Percentiles rank a stretch among this genome's conserved stretches.
These are phyloP conservation scores for Termitomyces titanicus DNA, from an alignment of 768 basidiomycete species.

Conservation along the genomic window DNA sequence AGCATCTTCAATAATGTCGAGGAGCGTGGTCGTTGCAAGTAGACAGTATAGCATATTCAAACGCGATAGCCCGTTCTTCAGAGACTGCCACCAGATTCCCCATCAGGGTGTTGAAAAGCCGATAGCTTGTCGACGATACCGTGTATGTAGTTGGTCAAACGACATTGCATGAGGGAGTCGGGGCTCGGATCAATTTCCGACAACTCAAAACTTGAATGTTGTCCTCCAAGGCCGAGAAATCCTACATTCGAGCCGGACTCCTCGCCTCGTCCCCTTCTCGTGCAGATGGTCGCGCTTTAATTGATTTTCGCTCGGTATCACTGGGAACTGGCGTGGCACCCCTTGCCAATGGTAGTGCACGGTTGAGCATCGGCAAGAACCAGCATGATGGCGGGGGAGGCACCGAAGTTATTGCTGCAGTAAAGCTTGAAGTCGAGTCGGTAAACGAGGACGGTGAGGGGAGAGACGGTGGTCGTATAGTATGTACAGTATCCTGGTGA, in stretches of 20 bases:
- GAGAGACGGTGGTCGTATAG: slow-evolving; percentile 57
- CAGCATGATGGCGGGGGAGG: slow-evolving; percentile 54
- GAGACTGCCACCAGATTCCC: too few relatives aligned
- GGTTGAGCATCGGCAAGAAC: slow-evolving; percentile 63
- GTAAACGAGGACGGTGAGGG: slow-evolving; percentile 37
- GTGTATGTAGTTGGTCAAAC: too few relatives aligned
- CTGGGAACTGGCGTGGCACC: slow-evolving; percentile 79
- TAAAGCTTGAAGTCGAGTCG: slow-evolving; percentile 76
- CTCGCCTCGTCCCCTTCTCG: slow-evolving; percentile 59
- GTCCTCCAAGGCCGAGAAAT: slow-evolving; percentile 76
- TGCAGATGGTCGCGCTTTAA: slow-evolving; percentile 67
- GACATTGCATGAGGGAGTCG: too few relatives aligned
- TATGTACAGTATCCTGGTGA: slow-evolving; percentile 75
- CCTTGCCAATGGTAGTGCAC: slow-evolving; percentile 82
- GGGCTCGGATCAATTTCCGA: too few relatives aligned
- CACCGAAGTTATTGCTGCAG: slow-evolving; percentile 76
- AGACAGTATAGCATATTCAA: too few relatives aligned
- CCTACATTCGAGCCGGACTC: slow-evolving; percentile 70
- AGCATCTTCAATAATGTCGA: too few relatives aligned
- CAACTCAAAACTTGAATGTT: slow-evolving; percentile 22
- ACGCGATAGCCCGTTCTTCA: too few relatives aligned
- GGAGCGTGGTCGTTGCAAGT: too few relatives aligned
- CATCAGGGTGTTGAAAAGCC: too few relatives aligned
- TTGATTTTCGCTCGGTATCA: slow-evolving; percentile 64
- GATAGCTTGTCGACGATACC: too few relatives aligned